These are phyloP conservation scores for Mortierella sp. DNA, from an alignment of 371 early-diverging fungal species.

Conservation along the genomic window DNA sequence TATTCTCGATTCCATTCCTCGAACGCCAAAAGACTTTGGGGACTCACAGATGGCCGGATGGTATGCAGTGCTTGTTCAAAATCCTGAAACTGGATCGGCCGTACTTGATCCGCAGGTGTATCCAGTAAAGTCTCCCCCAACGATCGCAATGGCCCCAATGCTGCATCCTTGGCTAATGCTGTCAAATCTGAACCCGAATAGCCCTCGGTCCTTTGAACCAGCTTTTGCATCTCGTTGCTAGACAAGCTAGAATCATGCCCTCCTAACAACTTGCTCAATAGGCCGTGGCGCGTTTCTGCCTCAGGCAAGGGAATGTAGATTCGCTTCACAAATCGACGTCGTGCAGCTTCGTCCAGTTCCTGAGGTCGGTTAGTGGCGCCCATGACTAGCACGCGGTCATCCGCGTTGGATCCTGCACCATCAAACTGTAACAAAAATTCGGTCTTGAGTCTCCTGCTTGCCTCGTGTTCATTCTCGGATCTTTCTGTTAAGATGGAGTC, in stretches of 20 bases:
- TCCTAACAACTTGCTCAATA: conserved; percentile 66
- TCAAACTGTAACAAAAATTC: conserved; percentile 89
- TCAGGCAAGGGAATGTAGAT: conserved; percentile 85
- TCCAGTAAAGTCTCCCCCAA: conserved; percentile 66
- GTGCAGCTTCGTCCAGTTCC: conserved; percentile 82
- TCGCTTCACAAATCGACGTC: conserved; percentile 75
- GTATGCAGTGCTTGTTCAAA: conserved; percentile 69
- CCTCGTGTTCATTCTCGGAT: conserved; percentile 81
- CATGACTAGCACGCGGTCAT: conserved; percentile 65
- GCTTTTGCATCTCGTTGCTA: conserved; percentile 57
- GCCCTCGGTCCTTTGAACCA: conserved; percentile 68
- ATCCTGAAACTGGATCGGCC: conserved; percentile 70
- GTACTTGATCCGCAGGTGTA: conserved; percentile 64
- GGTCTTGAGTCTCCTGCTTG: conserved; percentile 82
- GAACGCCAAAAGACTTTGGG: conserved; percentile 61
- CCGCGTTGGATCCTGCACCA: conserved; percentile 60
- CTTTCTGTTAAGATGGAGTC: conserved; percentile 77
- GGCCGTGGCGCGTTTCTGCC: conserved; percentile 60
- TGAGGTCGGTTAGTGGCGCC: conserved; percentile 79
- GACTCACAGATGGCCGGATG: conserved; percentile 77
- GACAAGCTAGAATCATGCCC: conserved; percentile 62
- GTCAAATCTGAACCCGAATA: conserved; percentile 85
- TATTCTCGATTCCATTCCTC: conserved; percentile 73
- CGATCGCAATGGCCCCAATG: conserved; percentile 74
- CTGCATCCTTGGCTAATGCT: conserved; percentile 76